phyloP scores from a whole-genome alignment of 2,329 filamentous ascomycete genomes.

The Epichloe sibirici region DNA sequence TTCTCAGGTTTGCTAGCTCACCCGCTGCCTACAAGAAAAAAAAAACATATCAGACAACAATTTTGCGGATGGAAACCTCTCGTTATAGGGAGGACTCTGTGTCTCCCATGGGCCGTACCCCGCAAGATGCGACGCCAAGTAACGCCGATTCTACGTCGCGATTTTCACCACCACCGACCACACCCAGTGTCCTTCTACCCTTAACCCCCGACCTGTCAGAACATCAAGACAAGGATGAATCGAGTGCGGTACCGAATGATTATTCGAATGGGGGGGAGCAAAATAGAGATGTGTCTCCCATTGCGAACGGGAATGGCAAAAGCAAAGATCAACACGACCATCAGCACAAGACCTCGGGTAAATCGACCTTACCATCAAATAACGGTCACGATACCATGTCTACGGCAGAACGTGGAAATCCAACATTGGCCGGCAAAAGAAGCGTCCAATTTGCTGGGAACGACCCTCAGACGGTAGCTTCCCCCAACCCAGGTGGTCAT shows the following conservation, averaged over 20 bases:
- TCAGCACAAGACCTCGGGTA: background rate
- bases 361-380: background rate
- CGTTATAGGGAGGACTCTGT: conserved; percentile 8
- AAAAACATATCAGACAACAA: background rate
- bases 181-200: conserved; percentile 5
- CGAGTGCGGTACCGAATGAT: conserved; percentile 4
- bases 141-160: conserved; percentile 5
- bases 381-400: background rate
- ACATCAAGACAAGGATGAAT: background rate
- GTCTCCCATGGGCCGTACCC: conserved; percentile 10
- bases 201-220: conserved; percentile 1
- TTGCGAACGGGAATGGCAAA: background rate
- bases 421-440: conserved; percentile 20
- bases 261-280: conserved; percentile 11
- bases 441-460: conserved; percentile 67
- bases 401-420: background rate
- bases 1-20: background rate
- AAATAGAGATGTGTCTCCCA: conserved; percentile 7
- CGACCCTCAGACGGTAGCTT: conserved; percentile 33
- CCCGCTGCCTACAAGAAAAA: background rate
- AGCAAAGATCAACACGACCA: background rate
- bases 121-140: conserved; percentile 6
- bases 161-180: conserved; percentile 4
- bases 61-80: background rate
- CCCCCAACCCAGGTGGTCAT: conserved; percentile 29